Evolutionary conservation across 805 yeast species (phyloP), one percentile per base, ranked within the genome.

Genomic region (Wickerhamomyces sydowiorum): DNA sequence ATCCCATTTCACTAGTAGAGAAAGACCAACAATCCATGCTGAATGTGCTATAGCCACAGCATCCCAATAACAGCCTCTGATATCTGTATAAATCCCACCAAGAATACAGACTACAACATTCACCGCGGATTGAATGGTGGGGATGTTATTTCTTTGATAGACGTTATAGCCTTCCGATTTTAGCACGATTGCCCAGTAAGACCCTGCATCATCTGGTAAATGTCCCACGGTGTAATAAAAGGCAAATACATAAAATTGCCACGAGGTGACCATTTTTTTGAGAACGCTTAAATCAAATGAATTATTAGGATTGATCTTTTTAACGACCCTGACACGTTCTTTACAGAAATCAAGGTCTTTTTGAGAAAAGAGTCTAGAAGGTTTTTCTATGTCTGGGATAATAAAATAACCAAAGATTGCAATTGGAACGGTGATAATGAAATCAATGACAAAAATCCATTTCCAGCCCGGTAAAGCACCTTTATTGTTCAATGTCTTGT

Each of bases 361-460:
- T n/a, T 20, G 25, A 19, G 27, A 21, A 12, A 33, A 21, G 9
- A 20, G 13, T 20, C 23, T 20, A 12, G n/a, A 14, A 14, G 36
- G 36, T 21, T 22, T 20, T 31, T 36, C 36, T 9, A 21, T 10
- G n/a, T 38, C 80, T 4, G 80, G 80, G 37, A 73, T 61, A 5
- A 68, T 54, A 41, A 66, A 62, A 41, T 65, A 62, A 0, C 80
- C 80, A 29, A 70, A 46, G 13, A 77, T 32, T 5, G 75, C 76
- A 23, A 76, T 70, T 20, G 72, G 75, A 19, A 77, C 46, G 1
- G 73, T 67, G 27, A 72, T 61, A 23, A 67, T 45, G n/a, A 70
- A 70, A 49, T 72, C 77, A 48, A 72, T 62, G 22, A 72, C 67
- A 47, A 68, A 72, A 43, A 70, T 54, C 28, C 28, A 25, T 25